Base-by-base conservation (phyloP, 2,329 filamentous ascomycete genomes). In the Chalara sp. region DNA sequence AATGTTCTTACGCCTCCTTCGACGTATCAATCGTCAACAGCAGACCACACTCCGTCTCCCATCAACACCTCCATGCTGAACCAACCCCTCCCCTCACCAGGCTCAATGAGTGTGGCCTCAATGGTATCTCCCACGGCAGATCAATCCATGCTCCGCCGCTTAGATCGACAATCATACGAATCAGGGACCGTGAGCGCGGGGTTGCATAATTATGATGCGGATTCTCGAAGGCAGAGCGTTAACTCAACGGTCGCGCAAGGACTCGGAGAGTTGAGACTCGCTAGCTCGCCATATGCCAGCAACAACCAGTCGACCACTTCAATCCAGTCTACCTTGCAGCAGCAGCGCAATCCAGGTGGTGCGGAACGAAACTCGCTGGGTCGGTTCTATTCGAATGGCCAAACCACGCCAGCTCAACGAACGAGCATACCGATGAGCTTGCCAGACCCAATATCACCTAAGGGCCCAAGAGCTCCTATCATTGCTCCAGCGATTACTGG, bases 401-500 rank as follows among this genome's bases (percentile, higher is more conserved):
- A 84, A 58, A 78, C 81, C 59, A 81, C 81, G 21, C 80, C 53
- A 33, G 52, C 49, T 40, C 58, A 59, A 68, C 58, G 72, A 69
- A 49, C 65, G 63, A 58, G 81, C 77, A 64, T 57, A 50, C 39
- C 32, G 40, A 48, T 32, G 7, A 51, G 31, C 31, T 48, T 42
- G 10, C 44, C 51, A 30, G 41, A 43, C 21, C n/a, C 13, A 11
- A 11, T 32, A 13, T 53, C 53, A 35, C 51, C 53, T 4, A 49
- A 44, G 29, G 73, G 75, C 6, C 35, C 35, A n/a, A 37, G 35
- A 37, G 49, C 47, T 5, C 72, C 79, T 48, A 78, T 84, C 57
- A 84, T 83, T 2, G 87, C 87, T 3, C 87, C 87, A 5, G 81
- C 86, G 6, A 92, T 92, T 60, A 88, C 84, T 30, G 86, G 86